These are phyloP conservation scores for Lentinus polychrous DNA, from an alignment of 1,284 basidiomycete species.

Conservation along the genomic window DNA sequence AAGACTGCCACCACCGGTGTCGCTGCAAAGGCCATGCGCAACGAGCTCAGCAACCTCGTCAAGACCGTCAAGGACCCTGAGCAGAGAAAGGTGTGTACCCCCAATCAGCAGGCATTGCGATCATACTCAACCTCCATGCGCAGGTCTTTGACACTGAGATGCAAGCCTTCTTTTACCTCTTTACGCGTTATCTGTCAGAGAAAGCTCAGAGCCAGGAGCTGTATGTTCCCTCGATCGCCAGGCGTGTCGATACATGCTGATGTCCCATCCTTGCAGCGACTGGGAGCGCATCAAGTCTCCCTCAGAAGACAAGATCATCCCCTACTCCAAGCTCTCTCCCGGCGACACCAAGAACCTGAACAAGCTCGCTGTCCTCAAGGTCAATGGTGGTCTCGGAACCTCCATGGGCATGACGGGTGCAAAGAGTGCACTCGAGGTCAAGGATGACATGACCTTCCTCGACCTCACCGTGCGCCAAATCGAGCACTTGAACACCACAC, in stretches of 20 bases:
- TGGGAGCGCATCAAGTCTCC: slow-evolving; percentile 99
- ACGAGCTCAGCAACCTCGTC: slow-evolving; percentile 95
- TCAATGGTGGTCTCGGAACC: slow-evolving; percentile 98
- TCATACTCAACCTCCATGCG: slow-evolving; percentile 10
- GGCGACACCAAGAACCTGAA: slow-evolving; percentile 70
- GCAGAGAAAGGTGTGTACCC: slow-evolving; percentile 69
- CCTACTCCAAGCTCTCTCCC: slow-evolving; percentile 71
- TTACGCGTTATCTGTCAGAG: slow-evolving; percentile 95
- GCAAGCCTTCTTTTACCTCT: slow-evolving; percentile 98
- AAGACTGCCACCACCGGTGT: slow-evolving; percentile 98
- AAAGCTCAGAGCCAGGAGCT: slow-evolving; percentile 93
- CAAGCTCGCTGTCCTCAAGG: slow-evolving; percentile 98
- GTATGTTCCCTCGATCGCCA: slow-evolving; percentile 44
- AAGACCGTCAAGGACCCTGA: slow-evolving; percentile 71
- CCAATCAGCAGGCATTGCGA: slow-evolving; percentile 4
- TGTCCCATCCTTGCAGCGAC: slow-evolving; percentile 45
- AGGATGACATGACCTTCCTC: slow-evolving; percentile 98
- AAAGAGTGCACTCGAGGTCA: slow-evolving; percentile 87
- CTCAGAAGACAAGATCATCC: slow-evolving; percentile 86
- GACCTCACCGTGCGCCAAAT: slow-evolving; percentile 97
- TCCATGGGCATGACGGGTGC: slow-evolving; percentile 98
- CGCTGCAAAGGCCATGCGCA: slow-evolving; percentile 96
- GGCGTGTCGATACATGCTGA: slow-evolving; percentile 5
- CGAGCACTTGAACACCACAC: slow-evolving; percentile 77
- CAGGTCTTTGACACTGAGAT: slow-evolving; percentile 97